Evolutionary conservation across 2,329 filamentous ascomycete species (phyloP).

Genomic region (Microdochium nivale): DNA sequence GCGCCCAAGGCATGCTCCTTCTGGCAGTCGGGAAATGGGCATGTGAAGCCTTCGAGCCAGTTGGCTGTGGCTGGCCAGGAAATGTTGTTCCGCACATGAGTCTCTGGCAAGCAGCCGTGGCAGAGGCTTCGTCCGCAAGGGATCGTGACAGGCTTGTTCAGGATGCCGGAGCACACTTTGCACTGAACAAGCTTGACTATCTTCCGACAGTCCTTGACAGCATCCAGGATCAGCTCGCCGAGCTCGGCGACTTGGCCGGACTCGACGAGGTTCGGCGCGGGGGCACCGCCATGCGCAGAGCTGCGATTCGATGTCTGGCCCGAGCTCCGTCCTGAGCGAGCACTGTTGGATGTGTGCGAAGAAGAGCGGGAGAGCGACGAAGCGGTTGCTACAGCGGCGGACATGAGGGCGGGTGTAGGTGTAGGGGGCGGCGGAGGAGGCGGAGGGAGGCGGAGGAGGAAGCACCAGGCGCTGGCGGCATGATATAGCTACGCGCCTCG

Average conservation of each 20-base stretch:
- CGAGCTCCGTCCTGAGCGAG: background rate
- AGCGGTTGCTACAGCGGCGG: background rate
- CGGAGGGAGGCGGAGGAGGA: background rate
- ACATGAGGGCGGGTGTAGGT: background rate
- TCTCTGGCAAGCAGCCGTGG: conserved; percentile 60
- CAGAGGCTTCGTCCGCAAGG: conserved; percentile 79
- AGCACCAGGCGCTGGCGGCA: background rate
- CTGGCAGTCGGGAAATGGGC: conserved; percentile 58
- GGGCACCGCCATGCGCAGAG: conserved; percentile 9
- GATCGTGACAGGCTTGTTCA: conserved; percentile 62
- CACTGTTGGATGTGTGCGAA: background rate
- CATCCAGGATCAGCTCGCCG: conserved; percentile 27
- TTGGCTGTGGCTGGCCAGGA: conserved; percentile 66
- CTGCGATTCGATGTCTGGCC: conserved; percentile 1
- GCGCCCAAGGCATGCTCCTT: conserved; percentile 69
- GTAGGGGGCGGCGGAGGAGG: background rate
- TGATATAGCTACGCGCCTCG: no score
- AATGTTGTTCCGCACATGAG: conserved; percentile 58
- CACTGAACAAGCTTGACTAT: conserved; percentile 74
- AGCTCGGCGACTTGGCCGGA: conserved; percentile 10
- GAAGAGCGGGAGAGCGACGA: background rate
- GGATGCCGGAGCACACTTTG: conserved; percentile 58
- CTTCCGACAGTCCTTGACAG: conserved; percentile 47
- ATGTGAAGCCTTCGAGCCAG: conserved; percentile 63
- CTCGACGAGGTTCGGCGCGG: conserved; percentile 8